These are phyloP conservation scores for Botrytis porri DNA, from an alignment of 2,329 filamentous ascomycete species.

Conservation along the genomic window DNA sequence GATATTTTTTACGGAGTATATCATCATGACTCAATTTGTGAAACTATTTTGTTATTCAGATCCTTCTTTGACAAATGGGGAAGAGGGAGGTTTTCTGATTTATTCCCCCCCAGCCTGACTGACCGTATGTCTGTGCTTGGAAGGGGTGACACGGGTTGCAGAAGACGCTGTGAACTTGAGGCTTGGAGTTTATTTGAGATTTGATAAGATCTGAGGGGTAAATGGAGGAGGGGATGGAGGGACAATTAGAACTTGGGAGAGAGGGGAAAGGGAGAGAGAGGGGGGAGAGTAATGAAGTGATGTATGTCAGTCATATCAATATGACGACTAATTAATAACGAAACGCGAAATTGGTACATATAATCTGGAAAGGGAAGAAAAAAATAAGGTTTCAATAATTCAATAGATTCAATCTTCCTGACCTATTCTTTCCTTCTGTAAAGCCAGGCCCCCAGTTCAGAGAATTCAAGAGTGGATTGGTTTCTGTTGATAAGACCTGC, in stretches of 20 bases:
- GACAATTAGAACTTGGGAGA: not conserved
- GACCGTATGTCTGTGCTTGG: not conserved
- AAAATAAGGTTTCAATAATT: not conserved
- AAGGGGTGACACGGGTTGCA: slow-evolving; percentile 4
- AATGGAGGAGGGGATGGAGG: not conserved
- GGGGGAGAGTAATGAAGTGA: not conserved
- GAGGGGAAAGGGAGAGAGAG: not conserved
- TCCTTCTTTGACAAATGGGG: not conserved
- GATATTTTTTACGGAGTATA: not conserved
- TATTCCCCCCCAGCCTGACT: not conserved
- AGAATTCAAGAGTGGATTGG: slow-evolving; percentile 1
- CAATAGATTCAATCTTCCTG: not conserved
- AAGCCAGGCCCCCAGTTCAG: not conserved
- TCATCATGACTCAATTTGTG: not conserved
- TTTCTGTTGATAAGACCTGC: slow-evolving; percentile 13
- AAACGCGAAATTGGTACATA: not conserved
- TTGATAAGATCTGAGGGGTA: slow-evolving; percentile 12
- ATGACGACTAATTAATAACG: not conserved
- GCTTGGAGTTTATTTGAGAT: not conserved
- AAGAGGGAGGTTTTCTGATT: not conserved
- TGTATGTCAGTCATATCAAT: not conserved
- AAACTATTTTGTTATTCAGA: not conserved
- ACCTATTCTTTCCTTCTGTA: not conserved
- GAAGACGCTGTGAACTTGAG: not conserved
- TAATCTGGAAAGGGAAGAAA: not conserved